phyloP scores from a whole-genome alignment of 1,139 yeast species.

The Blastobotrys ciferrii region DNA sequence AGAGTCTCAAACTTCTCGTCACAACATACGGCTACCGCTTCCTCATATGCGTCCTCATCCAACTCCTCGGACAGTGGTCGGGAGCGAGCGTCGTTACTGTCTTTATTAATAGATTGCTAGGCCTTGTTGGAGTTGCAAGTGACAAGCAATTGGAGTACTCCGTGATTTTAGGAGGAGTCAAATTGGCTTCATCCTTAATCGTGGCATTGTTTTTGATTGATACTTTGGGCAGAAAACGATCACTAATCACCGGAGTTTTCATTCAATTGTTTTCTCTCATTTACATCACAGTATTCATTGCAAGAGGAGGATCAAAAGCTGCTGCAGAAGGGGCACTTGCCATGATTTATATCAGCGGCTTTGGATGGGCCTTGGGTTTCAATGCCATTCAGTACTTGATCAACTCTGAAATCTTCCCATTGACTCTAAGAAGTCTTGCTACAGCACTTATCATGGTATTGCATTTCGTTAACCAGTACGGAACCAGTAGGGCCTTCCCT shows the following conservation, averaged over 20 bases:
- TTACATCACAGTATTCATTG: constrained; percentile 46
- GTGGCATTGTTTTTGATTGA: constrained; percentile 50
- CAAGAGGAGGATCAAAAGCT: constrained; percentile 23
- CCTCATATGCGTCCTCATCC: constrained; percentile 48
- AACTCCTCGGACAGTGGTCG: constrained; percentile 58
- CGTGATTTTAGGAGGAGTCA: constrained; percentile 52
- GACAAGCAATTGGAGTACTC: constrained; percentile 35
- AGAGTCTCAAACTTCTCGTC: constrained; percentile 32
- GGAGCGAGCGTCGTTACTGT: constrained; percentile 63
- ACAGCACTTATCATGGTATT: constrained; percentile 55
- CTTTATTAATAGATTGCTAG: constrained; percentile 50
- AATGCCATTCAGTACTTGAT: constrained; percentile 57
- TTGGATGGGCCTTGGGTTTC: constrained; percentile 64
- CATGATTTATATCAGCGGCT: constrained; percentile 51
- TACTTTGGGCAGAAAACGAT: constrained; percentile 46
- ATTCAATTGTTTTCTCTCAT: constrained; percentile 38
- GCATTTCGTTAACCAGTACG: constrained; percentile 60
- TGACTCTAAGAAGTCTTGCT: constrained; percentile 53
- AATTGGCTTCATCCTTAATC: constrained; percentile 45
- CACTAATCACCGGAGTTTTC: constrained; percentile 43
- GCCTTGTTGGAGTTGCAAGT: constrained; percentile 46
- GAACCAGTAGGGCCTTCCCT: constrained; percentile 58
- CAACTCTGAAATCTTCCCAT: constrained; percentile 59
- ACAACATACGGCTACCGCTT: constrained; percentile 39
- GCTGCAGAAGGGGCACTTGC: constrained; percentile 48